These are phyloP conservation scores for Amoebophrya sp. DNA, from an alignment of 169 alveolate species.

Conservation along the genomic window DNA sequence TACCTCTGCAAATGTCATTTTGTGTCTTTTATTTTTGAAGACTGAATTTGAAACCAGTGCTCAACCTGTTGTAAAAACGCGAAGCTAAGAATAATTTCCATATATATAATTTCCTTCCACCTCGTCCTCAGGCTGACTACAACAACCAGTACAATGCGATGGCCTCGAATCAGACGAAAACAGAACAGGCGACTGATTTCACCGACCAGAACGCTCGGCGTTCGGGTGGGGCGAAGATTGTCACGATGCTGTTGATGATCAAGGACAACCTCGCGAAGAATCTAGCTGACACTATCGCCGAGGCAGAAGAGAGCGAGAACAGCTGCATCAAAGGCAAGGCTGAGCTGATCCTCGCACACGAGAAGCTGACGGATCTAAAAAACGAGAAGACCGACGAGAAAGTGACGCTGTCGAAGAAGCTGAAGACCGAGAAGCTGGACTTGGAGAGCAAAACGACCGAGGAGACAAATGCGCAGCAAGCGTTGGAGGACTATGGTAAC, in stretches of 20 bases:
- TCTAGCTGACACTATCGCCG: neutral
- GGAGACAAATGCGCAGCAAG: neutral
- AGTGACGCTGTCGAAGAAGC: neutral
- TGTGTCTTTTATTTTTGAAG: no score
- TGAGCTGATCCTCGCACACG: neutral
- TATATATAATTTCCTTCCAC: no score
- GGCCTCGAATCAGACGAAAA: neutral
- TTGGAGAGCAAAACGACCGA: neutral
- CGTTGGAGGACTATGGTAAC: neutral
- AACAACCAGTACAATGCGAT: neutral
- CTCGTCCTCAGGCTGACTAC: neutral
- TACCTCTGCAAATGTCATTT: no score
- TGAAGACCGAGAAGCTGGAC: neutral
- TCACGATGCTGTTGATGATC: neutral
- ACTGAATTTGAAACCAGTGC: no score
- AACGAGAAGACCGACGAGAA: neutral
- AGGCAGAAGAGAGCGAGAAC: neutral
- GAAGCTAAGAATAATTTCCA: no score
- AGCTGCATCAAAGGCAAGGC: neutral
- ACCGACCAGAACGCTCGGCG: neutral
- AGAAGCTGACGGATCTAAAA: neutral
- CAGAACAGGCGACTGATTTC: neutral
- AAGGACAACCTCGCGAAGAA: neutral
- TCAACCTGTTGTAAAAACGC: no score
- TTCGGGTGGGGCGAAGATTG: neutral